Evolutionary conservation across 2,329 filamentous ascomycete species (phyloP), one percentile per base, ranked within the genome.

Genomic region (Calcarisporium arbuscula): DNA sequence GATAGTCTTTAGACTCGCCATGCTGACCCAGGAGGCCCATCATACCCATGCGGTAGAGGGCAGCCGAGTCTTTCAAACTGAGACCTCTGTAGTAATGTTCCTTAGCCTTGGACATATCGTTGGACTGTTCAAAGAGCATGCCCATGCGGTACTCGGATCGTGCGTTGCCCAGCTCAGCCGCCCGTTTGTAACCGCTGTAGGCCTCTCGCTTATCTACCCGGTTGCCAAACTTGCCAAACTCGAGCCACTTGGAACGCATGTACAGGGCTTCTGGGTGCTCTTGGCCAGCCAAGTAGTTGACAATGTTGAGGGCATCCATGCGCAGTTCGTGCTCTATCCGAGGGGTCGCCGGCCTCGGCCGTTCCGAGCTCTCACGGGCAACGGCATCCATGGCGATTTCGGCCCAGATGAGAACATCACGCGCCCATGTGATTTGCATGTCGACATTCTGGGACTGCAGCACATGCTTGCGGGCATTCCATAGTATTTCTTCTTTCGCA

Each of bases 51-150:
- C 92, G 80, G 64, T 89, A 77, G 39, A 68, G 82, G 5, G 88
- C 89, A 4, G 92, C 92, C 12, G 92, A 95, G 62, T 98, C 92
- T 17, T 81, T 80, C 47, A 81, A 67, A 32, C 78, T 74, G 32
- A 92, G 80, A 32, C 92, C 92, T 30, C 77, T 74, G 45, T 87
- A 79, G 61, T 96, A 98, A 59, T 96, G 89, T 51, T 82, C 80
- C 52, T 95, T 80, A 6, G 92, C 92, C 58, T 94, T 95, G 43
- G 81, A 74, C 40, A 88, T 82, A 52, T 98, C 90, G 53, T 94
- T 94, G 5, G 88, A 90, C 57, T 85, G 88, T 62, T 98, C 92
- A 56, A 89, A 96, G 38, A 95, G 83, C 90, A 96, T 98, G 43
- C 92, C 92, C 64, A 98, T 94, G 30, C 92, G 80, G 60, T 98